These are phyloP conservation scores for Eragrostis nindensis DNA, from an alignment of 176 grass and related monocot species.

Conservation along the genomic window DNA sequence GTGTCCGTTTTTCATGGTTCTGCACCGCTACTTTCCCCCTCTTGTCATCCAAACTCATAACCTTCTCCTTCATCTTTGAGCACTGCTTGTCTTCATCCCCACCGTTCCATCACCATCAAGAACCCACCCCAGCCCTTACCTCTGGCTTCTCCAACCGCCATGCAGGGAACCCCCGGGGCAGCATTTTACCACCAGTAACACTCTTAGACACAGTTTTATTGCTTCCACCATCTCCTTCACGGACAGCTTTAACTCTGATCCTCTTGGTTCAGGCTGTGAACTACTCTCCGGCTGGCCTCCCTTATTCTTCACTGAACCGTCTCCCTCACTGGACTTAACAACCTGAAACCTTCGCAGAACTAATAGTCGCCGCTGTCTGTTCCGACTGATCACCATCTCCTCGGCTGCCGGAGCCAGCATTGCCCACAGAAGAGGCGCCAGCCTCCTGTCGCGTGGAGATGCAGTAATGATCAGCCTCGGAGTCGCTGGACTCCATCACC, in stretches of 20 bases:
- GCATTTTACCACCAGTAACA: slow-evolving; percentile 46
- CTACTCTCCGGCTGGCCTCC: background rate
- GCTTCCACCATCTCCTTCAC: slow-evolving; percentile 22
- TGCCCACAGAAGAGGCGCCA: slow-evolving; percentile 18
- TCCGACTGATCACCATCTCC: background rate
- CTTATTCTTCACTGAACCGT: slow-evolving; percentile 25
- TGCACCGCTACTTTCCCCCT: slow-evolving; percentile 16
- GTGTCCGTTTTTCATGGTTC: slow-evolving; percentile 18
- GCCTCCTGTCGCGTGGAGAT: slow-evolving; percentile 42
- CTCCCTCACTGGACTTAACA: slow-evolving; percentile 36
- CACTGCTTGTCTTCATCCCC: slow-evolving; percentile 31
- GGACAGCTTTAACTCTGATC: slow-evolving; percentile 20
- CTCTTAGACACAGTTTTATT: slow-evolving; percentile 21
- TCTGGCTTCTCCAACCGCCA: slow-evolving; percentile 62
- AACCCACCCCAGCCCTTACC: slow-evolving; percentile 56
- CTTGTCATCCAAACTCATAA: slow-evolving; percentile 28
- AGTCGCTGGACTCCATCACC: slow-evolving; percentile 64
- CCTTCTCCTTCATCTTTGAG: slow-evolving; percentile 46
- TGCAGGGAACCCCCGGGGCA: slow-evolving; percentile 47
- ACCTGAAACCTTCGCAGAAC: slow-evolving; percentile 30
- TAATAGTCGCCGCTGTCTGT: slow-evolving; percentile 27
- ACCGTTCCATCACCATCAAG: slow-evolving; percentile 35
- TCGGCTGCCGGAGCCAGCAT: slow-evolving; percentile 21
- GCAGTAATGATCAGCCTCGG: slow-evolving; percentile 59
- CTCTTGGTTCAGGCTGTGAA: slow-evolving; percentile 46